These are phyloP conservation scores for Macrophomina pseudophaseolina DNA, from an alignment of 2,329 filamentous ascomycete species.

Conservation along the genomic window DNA sequence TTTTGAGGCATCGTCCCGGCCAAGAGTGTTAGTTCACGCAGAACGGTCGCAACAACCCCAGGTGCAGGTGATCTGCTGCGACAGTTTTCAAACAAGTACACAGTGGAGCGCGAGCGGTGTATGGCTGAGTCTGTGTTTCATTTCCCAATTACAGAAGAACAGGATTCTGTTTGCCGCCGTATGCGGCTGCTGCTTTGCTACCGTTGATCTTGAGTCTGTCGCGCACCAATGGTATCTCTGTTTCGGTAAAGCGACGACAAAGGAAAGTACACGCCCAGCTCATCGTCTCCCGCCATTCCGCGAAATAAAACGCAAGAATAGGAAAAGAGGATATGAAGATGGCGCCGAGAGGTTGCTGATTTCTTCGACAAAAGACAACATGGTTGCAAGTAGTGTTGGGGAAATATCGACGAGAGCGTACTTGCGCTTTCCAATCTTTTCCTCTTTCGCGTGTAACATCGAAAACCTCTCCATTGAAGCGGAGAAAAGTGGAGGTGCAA, in stretches of 20 bases:
- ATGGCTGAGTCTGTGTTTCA: not conserved
- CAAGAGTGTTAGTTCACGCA: not conserved
- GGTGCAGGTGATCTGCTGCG: not conserved
- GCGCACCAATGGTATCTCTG: conserved; percentile 4
- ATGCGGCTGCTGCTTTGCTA: not conserved
- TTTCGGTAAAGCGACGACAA: conserved; percentile 1
- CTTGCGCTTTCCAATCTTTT: conserved; percentile 11
- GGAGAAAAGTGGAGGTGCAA: conserved; percentile 1
- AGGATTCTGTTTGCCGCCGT: conserved; percentile 18
- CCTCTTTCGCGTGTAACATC: conserved; percentile 11
- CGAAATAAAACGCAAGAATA: not conserved
- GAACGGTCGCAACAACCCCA: not conserved
- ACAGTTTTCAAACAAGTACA: not conserved
- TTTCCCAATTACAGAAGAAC: conserved; percentile 10
- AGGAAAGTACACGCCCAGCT: not conserved
- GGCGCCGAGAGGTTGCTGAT: conserved; percentile 1
- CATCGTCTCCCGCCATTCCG: not conserved
- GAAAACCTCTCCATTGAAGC: conserved; percentile 3
- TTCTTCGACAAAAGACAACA: not conserved
- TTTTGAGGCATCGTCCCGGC: too few relatives aligned
- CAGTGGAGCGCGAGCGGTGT: not conserved
- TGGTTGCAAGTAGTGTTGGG: not conserved
- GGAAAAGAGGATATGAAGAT: not conserved
- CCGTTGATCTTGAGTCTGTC: not conserved
- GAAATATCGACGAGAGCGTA: not conserved